Percentiles rank a stretch among this genome's conserved stretches.
Evolutionary conservation across 2,329 filamentous ascomycete species (phyloP).

Genomic region (Colletotrichum lentis): DNA sequence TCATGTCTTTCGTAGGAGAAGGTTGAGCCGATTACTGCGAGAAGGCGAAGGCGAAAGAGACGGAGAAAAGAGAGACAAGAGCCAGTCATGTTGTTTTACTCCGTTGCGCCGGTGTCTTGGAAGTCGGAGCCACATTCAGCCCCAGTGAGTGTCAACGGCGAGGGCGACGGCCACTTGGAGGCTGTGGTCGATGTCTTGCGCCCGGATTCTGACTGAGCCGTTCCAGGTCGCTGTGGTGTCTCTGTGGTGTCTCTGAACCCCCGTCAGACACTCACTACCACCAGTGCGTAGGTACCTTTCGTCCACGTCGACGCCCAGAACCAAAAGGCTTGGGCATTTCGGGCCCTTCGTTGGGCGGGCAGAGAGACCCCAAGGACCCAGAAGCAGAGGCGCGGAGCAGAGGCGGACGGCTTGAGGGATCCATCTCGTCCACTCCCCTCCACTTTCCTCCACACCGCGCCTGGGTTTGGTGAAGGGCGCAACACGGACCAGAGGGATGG

Average conservation of each 20-base stretch:
- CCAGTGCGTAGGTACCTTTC: not conserved
- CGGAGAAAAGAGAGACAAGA: not conserved
- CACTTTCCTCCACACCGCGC: constrained; percentile 29
- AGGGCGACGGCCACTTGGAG: not conserved
- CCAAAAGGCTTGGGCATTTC: constrained; percentile 10
- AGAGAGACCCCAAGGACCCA: constrained; percentile 11
- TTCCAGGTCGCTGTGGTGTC: too few species aligned
- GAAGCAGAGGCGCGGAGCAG: constrained; percentile 6
- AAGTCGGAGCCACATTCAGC: constrained; percentile 21
- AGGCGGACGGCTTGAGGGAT: not conserved
- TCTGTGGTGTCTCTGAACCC: not conserved
- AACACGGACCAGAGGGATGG: constrained; percentile 21
- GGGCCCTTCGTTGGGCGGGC: constrained; percentile 17
- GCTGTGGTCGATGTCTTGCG: not conserved
- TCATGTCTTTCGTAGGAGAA: not conserved
- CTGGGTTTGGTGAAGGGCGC: constrained; percentile 7
- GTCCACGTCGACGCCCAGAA: not conserved
- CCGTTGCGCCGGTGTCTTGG: constrained; percentile 20
- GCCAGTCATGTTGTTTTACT: constrained; percentile 13
- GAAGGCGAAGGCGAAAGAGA: too few species aligned
- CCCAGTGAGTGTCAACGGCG: constrained; percentile 18
- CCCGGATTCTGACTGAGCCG: not conserved
- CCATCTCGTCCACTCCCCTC: constrained; percentile 7
- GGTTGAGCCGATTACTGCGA: constrained; percentile 22
- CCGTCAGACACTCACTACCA: not conserved